Evolutionary conservation across 192 early-diverging fungal genomes (phyloP), one percentile per base, ranked within the genome.

Genomic region (Lobulomyces angularis): DNA sequence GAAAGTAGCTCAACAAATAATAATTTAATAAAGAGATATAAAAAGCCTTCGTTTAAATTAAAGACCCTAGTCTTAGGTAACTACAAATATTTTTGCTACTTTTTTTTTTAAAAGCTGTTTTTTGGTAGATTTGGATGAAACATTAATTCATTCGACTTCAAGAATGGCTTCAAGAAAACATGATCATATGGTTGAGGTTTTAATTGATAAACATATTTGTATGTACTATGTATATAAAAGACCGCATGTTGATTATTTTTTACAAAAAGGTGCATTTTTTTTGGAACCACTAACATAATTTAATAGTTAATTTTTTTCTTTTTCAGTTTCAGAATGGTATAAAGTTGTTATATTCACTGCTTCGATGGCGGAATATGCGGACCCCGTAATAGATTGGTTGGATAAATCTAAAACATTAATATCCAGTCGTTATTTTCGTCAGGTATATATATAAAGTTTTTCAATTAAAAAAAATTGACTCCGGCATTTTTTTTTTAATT

Each of bases 171-270:
- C 67, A 9, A 47, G 79, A 35, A 45, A 71, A 3, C 67, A 83
- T 39, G 70, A 84, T 43, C 80, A 85, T 41, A 71, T 80, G 51
- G 75, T 92, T 33, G 88, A 92, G 54, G 86, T 92, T 9, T 50
- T 80, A 23, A 74, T 85, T 8, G 85, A 90, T 20, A 71, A 79
- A 37, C 81, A 86, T 53, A 63, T 74, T 14, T 81, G 82, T 47
- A 51, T 89, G 5, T 92, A 92, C 49, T 87, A 87, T 59, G 83
- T 92, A 0, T 84, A 90, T 54, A 92, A 92, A 59, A 51, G 88
- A 38, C 88, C 88, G 14, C 76, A 86, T 64, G 80, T 80, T 24
- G 86, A 89, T 43, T 68, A 72, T 35, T 89, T 89, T 63, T 55
- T 91, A 43, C n/a, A 77, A 78, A 46, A 88, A 84, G 69, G 84